phyloP scores from a whole-genome alignment of 2,329 filamentous ascomycete species.

The Exophiala bonariae region DNA sequence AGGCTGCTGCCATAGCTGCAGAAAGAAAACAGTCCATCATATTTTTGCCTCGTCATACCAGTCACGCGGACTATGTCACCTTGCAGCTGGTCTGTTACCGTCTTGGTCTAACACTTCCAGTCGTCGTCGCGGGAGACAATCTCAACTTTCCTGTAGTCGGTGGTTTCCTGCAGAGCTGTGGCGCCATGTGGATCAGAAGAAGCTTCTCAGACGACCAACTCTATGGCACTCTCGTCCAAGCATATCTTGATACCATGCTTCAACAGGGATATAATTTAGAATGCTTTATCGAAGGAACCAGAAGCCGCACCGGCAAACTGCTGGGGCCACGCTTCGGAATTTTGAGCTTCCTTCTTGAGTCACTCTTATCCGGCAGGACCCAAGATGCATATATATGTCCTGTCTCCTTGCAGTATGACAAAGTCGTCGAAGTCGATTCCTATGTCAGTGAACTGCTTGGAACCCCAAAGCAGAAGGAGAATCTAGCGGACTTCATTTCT shows the following conservation, averaged over 20 bases:
- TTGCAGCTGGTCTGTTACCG: constrained; percentile 95
- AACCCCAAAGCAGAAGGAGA: constrained; percentile 93
- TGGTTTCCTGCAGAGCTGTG: constrained; percentile 89
- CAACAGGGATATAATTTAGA: constrained; percentile 93
- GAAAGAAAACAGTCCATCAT: constrained; percentile 92
- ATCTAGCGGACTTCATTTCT: constrained; percentile 83
- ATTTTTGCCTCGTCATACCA: constrained; percentile 91
- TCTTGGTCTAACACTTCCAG: constrained; percentile 81
- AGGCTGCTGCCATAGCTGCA: constrained; percentile 78
- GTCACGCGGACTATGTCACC: constrained; percentile 94
- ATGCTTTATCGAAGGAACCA: constrained; percentile 94
- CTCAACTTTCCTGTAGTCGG: constrained; percentile 91
- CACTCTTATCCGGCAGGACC: constrained; percentile 81
- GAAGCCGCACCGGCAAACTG: constrained; percentile 90
- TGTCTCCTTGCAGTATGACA: constrained; percentile 97
- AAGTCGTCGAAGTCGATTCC: constrained; percentile 95
- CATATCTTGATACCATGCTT: constrained; percentile 90
- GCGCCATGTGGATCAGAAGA: constrained; percentile 65
- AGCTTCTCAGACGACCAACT: constrained; percentile 90
- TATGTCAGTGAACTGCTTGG: constrained; percentile 94
- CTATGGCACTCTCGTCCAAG: constrained; percentile 89
- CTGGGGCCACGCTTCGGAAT: constrained; percentile 95
- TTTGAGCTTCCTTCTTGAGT: constrained; percentile 86
- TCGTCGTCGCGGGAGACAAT: constrained; percentile 94
- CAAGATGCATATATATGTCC: constrained; percentile 92